Conservation (phyloP, 495 filamentous ascomycete genomes). For the Tuber brumale region DNA sequence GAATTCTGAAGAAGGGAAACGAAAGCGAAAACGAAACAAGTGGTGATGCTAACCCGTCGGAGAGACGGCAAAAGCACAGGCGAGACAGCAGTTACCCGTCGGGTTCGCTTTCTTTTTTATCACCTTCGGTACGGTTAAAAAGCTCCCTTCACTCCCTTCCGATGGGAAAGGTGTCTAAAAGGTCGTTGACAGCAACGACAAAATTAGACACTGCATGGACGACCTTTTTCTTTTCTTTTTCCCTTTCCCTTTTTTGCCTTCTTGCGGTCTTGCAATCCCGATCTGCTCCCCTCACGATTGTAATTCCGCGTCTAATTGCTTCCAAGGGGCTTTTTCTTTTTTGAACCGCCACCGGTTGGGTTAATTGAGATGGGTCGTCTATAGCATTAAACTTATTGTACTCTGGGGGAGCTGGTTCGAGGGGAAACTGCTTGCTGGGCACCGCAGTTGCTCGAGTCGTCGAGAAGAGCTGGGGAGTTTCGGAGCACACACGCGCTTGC, state of each 20-base stretch:
- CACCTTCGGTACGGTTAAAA: background rate
- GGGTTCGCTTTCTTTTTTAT: background rate
- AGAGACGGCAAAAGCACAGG: background rate
- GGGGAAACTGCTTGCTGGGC: conserved; percentile 15
- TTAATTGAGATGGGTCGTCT: background rate
- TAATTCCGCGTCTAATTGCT: conserved; percentile 21
- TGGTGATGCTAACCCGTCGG: conserved; percentile 13
- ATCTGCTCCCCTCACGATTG: background rate
- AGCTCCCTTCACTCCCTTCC: background rate
- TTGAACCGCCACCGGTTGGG: conserved; percentile 6
- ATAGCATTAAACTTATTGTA: background rate
- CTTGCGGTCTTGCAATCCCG: background rate
- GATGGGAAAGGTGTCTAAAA: conserved; percentile 3
- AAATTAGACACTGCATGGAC: conserved; percentile 3
- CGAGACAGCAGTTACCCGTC: background rate
- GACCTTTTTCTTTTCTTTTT: background rate
- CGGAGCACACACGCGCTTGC: conserved; percentile 29
- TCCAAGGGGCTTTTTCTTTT: conserved; percentile 14
- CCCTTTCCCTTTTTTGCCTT: background rate
- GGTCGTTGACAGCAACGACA: conserved; percentile 3
- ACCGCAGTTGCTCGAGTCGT: conserved; percentile 18
- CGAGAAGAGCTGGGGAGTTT: conserved; percentile 17
- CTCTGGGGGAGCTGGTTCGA: conserved; percentile 7
- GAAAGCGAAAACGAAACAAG: conserved; percentile 12
- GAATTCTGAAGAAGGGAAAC: conserved; percentile 28